Base-by-base conservation (phyloP, 345 rosid genomes). In the Microcos paniculata region DNA sequence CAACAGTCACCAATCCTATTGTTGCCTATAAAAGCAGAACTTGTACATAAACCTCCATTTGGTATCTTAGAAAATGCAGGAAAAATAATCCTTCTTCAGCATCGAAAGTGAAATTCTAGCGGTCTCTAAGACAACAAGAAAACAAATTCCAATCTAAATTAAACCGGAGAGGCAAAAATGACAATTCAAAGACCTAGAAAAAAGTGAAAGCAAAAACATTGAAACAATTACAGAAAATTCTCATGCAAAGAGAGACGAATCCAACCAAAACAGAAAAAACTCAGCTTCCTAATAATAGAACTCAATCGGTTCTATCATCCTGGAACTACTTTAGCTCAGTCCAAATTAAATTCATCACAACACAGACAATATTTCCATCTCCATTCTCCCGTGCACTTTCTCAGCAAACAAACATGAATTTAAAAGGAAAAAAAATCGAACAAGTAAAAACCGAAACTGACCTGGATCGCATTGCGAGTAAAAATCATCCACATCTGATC, bases 391-490 rank as follows among this genome's bases (percentile, higher is more conserved):
- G 13, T 19, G 24, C 51, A 18, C 18, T 26, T 69, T 43, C 55
- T 65, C 70, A 46, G 69, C 64, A 65, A 80, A 45, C 69, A 76
- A 76, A 40, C 51, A 48, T 40, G 51, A 55, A 49, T 19, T 43
- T 28, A 40, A 30, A 0, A 59, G 42, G 31, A 30, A 48, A 10
- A 10, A 35, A 52, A 66, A 13, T n/a, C n/a, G n/a, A n/a, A n/a
- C n/a, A n/a, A n/a, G n/a, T n/a, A 4, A 40, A 62, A 48, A 23
- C n/a, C 9, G 1, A 4, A 61, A 48, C 79, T 65, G 75, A 96
- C 99, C 99, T 86, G 98, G 99, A 94, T 96, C 97, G 81, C 99
- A 96, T 77, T 87, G 97, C 78, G 90, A 77, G 83, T 89, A 96
- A 78, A 96, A 91, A 66, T 90, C 95, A 78, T 96, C 96, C 40